phyloP scores from a whole-genome alignment of 768 basidiomycete species.

The Lactifluus hygrophoroides region DNA sequence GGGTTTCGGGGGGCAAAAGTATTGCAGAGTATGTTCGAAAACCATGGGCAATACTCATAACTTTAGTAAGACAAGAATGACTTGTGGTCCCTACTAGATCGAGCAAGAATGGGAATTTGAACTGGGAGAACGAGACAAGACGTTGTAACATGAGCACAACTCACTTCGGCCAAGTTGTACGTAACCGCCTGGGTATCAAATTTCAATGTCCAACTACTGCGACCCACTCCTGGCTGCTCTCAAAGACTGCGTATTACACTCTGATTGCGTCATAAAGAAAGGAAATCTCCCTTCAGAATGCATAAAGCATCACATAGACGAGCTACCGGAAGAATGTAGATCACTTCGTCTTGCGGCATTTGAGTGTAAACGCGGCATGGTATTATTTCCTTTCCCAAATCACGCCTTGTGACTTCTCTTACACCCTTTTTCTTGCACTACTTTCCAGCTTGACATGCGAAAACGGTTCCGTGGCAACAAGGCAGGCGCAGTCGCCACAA shows the following conservation, averaged over 20 bases:
- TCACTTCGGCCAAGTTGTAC: no score
- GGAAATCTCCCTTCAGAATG: conserved; percentile 79
- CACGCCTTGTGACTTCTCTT: background rate
- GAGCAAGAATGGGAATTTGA: no score
- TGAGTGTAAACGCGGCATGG: conserved; percentile 89
- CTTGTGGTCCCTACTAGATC: no score
- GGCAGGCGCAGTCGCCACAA: conserved; percentile 41
- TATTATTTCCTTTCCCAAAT: conserved; percentile 37
- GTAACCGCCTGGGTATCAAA: no score
- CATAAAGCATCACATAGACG: conserved; percentile 60
- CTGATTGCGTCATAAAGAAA: conserved; percentile 81
- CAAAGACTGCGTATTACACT: conserved; percentile 75
- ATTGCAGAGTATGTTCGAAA: no score
- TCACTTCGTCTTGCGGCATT: conserved; percentile 73
- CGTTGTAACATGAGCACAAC: no score
- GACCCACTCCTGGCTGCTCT: conserved; percentile 67
- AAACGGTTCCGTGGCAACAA: conserved; percentile 74
- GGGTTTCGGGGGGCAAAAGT: no score
- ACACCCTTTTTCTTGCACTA: background rate
- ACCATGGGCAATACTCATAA: no score
- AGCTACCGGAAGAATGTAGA: conserved; percentile 76
- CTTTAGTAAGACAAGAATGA: no score
- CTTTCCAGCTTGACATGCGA: conserved; percentile 66
- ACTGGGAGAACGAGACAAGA: no score
- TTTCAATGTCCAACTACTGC: conserved; percentile 85